phyloP scores from a whole-genome alignment of 2,329 filamentous ascomycete genomes.

The Akanthomyces dipterigenus region DNA sequence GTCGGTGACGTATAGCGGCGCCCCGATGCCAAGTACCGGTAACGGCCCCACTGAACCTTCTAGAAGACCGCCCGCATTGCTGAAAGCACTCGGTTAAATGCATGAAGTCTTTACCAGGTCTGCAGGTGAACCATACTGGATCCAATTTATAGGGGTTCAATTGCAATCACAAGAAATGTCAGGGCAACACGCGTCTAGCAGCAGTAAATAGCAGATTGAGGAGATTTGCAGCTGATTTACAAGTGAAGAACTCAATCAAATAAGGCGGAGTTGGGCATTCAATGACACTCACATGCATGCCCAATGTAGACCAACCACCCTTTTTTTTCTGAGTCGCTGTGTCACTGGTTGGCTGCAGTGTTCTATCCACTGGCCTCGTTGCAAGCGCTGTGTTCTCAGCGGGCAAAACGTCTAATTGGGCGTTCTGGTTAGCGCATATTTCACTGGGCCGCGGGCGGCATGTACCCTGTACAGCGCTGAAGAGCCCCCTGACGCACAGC shows the following conservation, averaged over 20 bases:
- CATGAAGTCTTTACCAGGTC: background rate
- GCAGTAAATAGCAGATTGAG: background rate
- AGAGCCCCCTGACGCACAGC: background rate
- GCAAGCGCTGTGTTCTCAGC: background rate
- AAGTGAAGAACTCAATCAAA: background rate
- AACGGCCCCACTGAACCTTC: conserved; percentile 38
- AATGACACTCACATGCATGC: background rate
- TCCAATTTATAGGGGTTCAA: conserved; percentile 9
- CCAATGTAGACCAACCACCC: conserved; percentile 9
- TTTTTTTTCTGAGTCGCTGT: background rate
- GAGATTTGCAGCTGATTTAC: background rate
- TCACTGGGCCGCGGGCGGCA: background rate
- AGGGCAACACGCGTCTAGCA: background rate
- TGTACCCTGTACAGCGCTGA: background rate
- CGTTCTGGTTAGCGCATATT: background rate
- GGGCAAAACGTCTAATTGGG: background rate
- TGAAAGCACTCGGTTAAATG: conserved; percentile 29
- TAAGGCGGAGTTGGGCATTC: background rate
- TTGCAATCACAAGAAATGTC: conserved; percentile 1
- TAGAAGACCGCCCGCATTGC: conserved; percentile 31
- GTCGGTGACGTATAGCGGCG: conserved; percentile 3
- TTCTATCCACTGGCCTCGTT: background rate
- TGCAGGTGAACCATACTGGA: background rate
- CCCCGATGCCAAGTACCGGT: background rate
- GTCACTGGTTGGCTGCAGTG: background rate